These are phyloP conservation scores for Fusarium sulawesiense DNA, from an alignment of 2,329 filamentous ascomycete species.

Conservation along the genomic window DNA sequence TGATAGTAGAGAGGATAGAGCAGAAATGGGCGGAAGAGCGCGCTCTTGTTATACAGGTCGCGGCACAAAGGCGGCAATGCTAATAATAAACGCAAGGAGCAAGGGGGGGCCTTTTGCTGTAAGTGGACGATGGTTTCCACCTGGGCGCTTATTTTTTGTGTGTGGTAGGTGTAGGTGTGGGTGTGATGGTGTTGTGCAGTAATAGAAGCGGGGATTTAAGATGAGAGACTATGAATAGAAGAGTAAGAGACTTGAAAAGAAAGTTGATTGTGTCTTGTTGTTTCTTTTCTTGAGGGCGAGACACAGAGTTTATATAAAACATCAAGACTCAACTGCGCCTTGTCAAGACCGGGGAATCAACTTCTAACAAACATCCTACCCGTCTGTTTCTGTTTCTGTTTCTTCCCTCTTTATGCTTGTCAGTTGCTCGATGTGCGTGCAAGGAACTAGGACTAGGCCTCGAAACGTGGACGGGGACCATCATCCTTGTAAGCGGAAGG, in stretches of 20 bases:
- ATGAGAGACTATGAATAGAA: constrained; percentile 11
- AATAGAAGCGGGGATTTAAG: constrained; percentile 21
- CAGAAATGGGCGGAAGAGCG: constrained; percentile 26
- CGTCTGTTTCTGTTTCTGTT: constrained; percentile 15
- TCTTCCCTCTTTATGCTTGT: not conserved
- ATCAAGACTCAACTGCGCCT: not conserved
- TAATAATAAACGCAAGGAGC: constrained; percentile 46
- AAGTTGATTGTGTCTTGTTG: not conserved
- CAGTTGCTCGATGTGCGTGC: not conserved
- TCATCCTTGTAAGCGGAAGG: constrained; percentile 16
- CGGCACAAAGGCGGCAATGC: constrained; percentile 43
- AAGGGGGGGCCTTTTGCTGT: constrained; percentile 16
- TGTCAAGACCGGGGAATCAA: not conserved
- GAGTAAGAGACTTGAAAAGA: constrained; percentile 6
- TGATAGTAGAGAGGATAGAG: not conserved
- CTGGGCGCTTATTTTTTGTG: constrained; percentile 43
- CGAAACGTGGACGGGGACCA: constrained; percentile 28
- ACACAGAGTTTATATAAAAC: constrained; percentile 33
- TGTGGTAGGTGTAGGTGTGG: constrained; percentile 14
- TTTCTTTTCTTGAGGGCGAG: not conserved
- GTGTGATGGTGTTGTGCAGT: constrained; percentile 28
- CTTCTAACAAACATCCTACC: constrained; percentile 5
- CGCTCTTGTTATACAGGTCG: constrained; percentile 30
- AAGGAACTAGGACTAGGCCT: constrained; percentile 17
- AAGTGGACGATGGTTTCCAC: constrained; percentile 42